A percentile compares a stretch with the other conserved stretches of the same genome.
phyloP scores from a whole-genome alignment of 129 eudicot species.

The Gnaphalium uliginosum region DNA sequence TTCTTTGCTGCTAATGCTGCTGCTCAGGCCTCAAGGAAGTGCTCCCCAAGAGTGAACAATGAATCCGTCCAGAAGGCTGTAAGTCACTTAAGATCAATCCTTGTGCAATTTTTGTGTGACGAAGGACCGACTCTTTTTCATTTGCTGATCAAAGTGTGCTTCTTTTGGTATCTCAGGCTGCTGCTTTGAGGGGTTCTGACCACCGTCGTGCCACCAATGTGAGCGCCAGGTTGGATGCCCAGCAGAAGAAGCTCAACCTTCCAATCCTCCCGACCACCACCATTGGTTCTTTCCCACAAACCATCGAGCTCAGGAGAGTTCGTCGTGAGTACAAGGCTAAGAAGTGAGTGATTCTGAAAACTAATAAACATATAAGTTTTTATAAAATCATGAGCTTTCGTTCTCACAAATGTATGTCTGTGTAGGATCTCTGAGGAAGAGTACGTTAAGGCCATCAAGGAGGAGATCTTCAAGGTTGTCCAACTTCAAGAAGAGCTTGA shows the following conservation, averaged over 20 bases:
- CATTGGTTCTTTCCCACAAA: conserved; percentile 97
- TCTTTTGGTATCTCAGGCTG: conserved; percentile 55
- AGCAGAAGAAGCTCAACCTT: conserved; percentile 96
- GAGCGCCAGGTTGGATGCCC: conserved; percentile 84
- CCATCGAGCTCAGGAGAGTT: conserved; percentile 92
- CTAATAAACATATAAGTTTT: neutral
- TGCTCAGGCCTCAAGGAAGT: conserved; percentile 92
- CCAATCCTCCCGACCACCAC: conserved; percentile 98
- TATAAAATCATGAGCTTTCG: neutral
- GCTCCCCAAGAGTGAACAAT: conserved; percentile 93
- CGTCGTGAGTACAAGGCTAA: conserved; percentile 99
- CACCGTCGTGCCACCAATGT: conserved; percentile 98
- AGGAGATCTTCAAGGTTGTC: conserved; percentile 84
- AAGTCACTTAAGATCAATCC: conserved; percentile 32
- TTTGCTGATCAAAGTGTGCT: neutral
- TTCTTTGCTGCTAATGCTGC: conserved; percentile 90
- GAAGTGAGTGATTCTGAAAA: conserved; percentile 53
- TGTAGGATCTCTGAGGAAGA: conserved; percentile 85
- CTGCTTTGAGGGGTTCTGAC: conserved; percentile 83
- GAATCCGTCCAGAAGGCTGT: conserved; percentile 88
- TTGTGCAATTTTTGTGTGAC: neutral
- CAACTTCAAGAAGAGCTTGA: conserved; percentile 95
- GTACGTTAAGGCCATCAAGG: conserved; percentile 71
- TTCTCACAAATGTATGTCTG: conserved; percentile 11
- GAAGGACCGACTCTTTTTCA: neutral